Evolutionary conservation across 2,329 filamentous ascomycete species (phyloP), one percentile per base, ranked within the genome.

Genomic region (Arthrinium phaeospermum): DNA sequence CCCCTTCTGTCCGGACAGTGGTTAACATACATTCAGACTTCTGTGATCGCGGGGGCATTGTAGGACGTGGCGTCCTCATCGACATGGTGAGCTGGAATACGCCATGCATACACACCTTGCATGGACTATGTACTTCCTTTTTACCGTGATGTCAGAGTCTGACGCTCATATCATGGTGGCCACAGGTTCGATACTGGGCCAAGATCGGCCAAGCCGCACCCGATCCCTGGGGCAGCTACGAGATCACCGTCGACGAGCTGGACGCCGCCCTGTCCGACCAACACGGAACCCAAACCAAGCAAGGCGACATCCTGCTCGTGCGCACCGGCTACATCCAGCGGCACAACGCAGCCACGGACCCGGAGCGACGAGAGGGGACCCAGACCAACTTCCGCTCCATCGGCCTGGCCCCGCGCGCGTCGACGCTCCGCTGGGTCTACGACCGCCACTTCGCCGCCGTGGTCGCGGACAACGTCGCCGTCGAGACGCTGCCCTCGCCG

Each of bases 351-450:
- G 61, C 6, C 75, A 76, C 73, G 30, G 37, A 6, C 1, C 27
- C 0, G 71, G 73, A 76, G 49, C 71, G 74, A 3, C 72, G 75
- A 45, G 71, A 72, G 69, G 46, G 37, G 3, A 64, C 49, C 12
- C 47, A 71, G 57, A 76, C 84, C 27, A 68, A 37, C 5, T 27
- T 34, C 24, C 24, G 41, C 14, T 68, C 41, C 67, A 64, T 64
- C n/a, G 57, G 85, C 1, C 78, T 86, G 2, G 80, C 85, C 73
- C 78, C 78, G 5, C 77, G 77, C 0, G 77, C 77, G 27, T 80
- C 81, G 14, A 79, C 80, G 0, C 53, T 83, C 19, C 70, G 78
- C n/a, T 86, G 82, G 78, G 79, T 87, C 1, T 86, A 85, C 85
- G 79, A 83, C 22, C 79, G 75, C 1, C 77, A 81, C 13, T 84